Conservation (phyloP, 2,329 filamentous ascomycete genomes). For the Coniochaeta hoffmannii region DNA sequence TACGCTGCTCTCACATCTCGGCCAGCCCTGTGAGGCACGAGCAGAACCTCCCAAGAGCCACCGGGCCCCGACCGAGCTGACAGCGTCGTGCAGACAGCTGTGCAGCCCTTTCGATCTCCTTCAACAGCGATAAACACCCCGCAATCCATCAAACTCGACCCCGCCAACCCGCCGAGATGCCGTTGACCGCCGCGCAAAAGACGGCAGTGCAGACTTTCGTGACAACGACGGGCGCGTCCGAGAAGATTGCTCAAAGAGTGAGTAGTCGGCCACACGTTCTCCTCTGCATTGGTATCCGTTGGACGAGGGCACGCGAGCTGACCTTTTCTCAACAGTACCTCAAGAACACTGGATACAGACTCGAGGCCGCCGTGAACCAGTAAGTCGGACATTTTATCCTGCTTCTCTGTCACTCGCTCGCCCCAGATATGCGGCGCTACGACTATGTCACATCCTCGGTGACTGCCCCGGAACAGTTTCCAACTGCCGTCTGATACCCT, state of each 20-base stretch:
- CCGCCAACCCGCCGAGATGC: conserved; percentile 11
- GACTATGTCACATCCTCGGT: neutral
- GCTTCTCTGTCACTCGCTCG: neutral
- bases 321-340: conserved; percentile 30
- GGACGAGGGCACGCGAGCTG: conserved; percentile 2
- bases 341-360: conserved; percentile 39
- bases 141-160: neutral
- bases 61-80: neutral
- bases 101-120: neutral
- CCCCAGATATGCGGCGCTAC: neutral
- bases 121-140: neutral
- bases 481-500: neutral
- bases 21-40: no score
- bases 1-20: no score
- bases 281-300: neutral
- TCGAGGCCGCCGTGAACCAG: conserved; percentile 49
- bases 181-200: conserved; percentile 25
- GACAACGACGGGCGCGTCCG: conserved; percentile 33
- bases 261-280: neutral
- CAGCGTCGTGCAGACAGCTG: neutral
- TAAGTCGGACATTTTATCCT: conserved; percentile 32
- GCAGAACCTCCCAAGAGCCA: no score
- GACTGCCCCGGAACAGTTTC: neutral
- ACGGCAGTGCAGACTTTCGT: conserved; percentile 33
- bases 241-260: conserved; percentile 36